Percentiles rank a stretch among this genome's conserved stretches.
phyloP scores from a whole-genome alignment of 805 yeast species.

The Metschnikowia dekortorum region DNA sequence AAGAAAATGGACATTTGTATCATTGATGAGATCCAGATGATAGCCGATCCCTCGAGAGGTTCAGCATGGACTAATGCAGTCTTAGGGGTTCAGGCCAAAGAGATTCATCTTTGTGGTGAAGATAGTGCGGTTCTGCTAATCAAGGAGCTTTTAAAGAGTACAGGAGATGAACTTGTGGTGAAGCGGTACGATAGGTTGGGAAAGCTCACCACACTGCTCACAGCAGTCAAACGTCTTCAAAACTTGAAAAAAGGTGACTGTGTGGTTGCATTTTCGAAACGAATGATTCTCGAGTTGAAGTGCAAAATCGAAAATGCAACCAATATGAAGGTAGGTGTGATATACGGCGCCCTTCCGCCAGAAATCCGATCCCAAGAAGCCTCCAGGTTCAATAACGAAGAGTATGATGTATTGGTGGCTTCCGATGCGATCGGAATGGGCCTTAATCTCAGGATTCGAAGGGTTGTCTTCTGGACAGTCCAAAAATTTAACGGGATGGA shows the following conservation, averaged over 20 bases:
- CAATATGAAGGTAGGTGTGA: conserved; percentile 70
- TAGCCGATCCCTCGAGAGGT: conserved; percentile 74
- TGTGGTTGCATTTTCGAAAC: conserved; percentile 79
- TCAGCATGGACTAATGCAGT: conserved; percentile 93
- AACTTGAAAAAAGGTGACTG: conserved; percentile 74
- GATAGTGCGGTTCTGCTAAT: conserved; percentile 73
- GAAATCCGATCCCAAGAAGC: conserved; percentile 90
- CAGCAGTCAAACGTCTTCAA: conserved; percentile 27
- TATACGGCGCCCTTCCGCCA: conserved; percentile 95
- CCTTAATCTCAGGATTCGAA: conserved; percentile 73
- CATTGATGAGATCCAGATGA: conserved; percentile 95
- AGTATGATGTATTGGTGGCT: conserved; percentile 80
- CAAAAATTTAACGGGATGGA: conserved; percentile 67
- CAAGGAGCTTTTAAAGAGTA: conserved; percentile 49
- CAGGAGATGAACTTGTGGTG: conserved; percentile 80
- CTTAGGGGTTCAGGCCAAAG: conserved; percentile 79
- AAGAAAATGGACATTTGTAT: conserved; percentile 79
- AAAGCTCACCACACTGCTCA: conserved; percentile 50
- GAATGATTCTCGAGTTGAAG: conserved; percentile 63
- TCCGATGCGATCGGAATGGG: conserved; percentile 99
- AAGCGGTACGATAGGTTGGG: conserved; percentile 74
- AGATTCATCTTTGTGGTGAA: conserved; percentile 92
- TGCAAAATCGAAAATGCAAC: conserved; percentile 64
- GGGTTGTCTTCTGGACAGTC: conserved; percentile 70
- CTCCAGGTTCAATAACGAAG: conserved; percentile 67